These are phyloP conservation scores for Solanum pinnatisectum DNA, from an alignment of 257 asterid species.

Conservation along the genomic window DNA sequence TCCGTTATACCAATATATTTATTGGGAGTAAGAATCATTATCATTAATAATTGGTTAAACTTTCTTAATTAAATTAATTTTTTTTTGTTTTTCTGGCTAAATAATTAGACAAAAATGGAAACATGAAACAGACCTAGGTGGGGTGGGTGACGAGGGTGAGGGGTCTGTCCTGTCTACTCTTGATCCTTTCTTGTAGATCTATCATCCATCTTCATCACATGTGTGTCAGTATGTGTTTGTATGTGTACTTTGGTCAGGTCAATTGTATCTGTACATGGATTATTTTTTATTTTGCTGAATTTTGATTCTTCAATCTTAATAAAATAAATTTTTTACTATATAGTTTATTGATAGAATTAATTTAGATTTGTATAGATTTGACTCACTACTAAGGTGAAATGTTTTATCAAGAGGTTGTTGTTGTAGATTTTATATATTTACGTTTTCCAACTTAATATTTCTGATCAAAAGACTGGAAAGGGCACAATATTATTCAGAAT, in stretches of 20 bases:
- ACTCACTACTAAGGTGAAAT: neutral
- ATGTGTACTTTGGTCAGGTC: conserved; percentile 8
- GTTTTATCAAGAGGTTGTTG: neutral
- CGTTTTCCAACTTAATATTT: too few species aligned
- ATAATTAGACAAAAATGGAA: conserved; percentile 6
- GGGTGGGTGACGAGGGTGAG: neutral
- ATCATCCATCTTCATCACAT: conserved; percentile 18
- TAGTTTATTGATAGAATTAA: neutral
- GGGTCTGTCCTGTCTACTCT: neutral
- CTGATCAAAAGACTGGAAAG: neutral
- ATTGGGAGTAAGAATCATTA: neutral
- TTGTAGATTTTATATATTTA: too few species aligned
- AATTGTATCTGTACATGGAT: neutral
- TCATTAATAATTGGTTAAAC: neutral
- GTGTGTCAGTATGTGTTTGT: neutral
- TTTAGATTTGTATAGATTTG: neutral
- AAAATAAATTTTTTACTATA: neutral
- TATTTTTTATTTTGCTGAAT: neutral
- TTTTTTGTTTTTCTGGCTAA: neutral
- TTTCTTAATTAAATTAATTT: neutral
- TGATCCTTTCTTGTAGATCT: conserved; percentile 3
- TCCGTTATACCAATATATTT: too few species aligned
- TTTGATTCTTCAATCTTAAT: neutral
- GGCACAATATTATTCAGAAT: too few species aligned
- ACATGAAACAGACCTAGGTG: neutral